Evolutionary conservation across 1,284 basidiomycete species (phyloP).

Genomic region (Agaricales sp.): DNA sequence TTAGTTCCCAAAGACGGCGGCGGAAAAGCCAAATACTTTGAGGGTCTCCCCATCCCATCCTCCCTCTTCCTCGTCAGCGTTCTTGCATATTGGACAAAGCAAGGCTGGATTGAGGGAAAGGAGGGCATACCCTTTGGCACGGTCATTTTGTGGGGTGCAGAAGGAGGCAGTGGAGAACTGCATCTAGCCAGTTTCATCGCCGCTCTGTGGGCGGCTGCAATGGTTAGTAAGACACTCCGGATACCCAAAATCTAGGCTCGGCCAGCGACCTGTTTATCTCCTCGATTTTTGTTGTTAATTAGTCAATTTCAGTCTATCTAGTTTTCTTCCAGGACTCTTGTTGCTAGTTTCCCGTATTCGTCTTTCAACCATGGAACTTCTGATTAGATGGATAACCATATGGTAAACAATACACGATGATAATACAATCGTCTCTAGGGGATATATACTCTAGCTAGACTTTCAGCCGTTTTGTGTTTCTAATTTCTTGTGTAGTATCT

Average conservation of each 20-base stretch:
- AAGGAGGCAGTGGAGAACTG: slow-evolving; percentile 70
- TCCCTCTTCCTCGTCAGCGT: slow-evolving; percentile 75
- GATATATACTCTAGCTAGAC: not conserved
- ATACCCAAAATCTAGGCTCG: slow-evolving; percentile 59
- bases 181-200: slow-evolving; percentile 71
- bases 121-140: slow-evolving; percentile 69
- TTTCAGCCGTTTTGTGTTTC: not conserved
- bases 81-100: slow-evolving; percentile 75
- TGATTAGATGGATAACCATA: not conserved
- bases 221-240: slow-evolving; percentile 91
- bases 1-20: slow-evolving; percentile 80
- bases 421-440: not conserved
- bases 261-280: not conserved
- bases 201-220: slow-evolving; percentile 80
- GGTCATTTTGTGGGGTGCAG: slow-evolving; percentile 59
- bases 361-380: no score
- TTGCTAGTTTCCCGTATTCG: no score
- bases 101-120: slow-evolving; percentile 76
- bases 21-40: slow-evolving; percentile 93
- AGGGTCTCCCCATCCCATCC: slow-evolving; percentile 95
- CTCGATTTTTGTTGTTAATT: not conserved
- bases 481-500: not conserved
- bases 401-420: not conserved
- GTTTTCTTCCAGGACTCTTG: no score
- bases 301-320: not conserved